These are phyloP conservation scores for Kazachstania africana DNA, from an alignment of 805 yeast genomes.

Conservation along the genomic window DNA sequence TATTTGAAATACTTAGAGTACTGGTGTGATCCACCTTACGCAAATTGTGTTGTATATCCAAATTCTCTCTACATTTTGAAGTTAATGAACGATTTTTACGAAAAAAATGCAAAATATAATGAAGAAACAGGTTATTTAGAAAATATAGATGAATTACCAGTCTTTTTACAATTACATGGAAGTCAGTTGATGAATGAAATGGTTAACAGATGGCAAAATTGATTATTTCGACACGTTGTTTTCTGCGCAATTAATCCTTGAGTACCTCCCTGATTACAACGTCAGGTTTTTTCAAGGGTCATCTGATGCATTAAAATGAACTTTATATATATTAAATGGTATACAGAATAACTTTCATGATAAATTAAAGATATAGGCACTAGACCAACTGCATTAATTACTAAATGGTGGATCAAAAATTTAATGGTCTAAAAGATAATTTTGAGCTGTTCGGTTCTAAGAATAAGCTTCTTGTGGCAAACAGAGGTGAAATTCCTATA, in stretches of 20 bases:
- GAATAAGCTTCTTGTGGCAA: slow-evolving; percentile 63
- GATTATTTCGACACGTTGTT: too few relatives aligned
- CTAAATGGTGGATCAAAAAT: slow-evolving; percentile 7
- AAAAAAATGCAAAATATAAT: slow-evolving; percentile 26
- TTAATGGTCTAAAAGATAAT: slow-evolving; percentile 24
- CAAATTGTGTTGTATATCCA: slow-evolving; percentile 47
- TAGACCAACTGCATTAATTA: too few relatives aligned
- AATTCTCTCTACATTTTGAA: slow-evolving; percentile 76
- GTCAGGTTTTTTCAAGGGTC: too few relatives aligned
- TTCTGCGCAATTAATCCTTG: too few relatives aligned
- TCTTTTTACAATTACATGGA: slow-evolving; percentile 30
- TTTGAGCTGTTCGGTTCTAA: slow-evolving; percentile 28
- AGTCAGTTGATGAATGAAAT: slow-evolving; percentile 50
- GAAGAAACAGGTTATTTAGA: slow-evolving; percentile 35
- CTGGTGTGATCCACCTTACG: slow-evolving; percentile 69
- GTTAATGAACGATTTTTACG: slow-evolving; percentile 31
- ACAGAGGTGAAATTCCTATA: slow-evolving; percentile 77
- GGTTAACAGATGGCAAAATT: slow-evolving; percentile 51
- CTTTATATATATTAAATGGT: too few relatives aligned
- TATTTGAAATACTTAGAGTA: slow-evolving; percentile 75
- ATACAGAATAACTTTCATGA: too few relatives aligned
- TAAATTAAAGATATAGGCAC: too few relatives aligned
- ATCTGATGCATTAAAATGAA: too few relatives aligned
- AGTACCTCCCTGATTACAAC: too few relatives aligned
- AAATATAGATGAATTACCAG: slow-evolving; percentile 43